Base-by-base conservation (phyloP, 345 rosid genomes). In the Combretum micranthum region DNA sequence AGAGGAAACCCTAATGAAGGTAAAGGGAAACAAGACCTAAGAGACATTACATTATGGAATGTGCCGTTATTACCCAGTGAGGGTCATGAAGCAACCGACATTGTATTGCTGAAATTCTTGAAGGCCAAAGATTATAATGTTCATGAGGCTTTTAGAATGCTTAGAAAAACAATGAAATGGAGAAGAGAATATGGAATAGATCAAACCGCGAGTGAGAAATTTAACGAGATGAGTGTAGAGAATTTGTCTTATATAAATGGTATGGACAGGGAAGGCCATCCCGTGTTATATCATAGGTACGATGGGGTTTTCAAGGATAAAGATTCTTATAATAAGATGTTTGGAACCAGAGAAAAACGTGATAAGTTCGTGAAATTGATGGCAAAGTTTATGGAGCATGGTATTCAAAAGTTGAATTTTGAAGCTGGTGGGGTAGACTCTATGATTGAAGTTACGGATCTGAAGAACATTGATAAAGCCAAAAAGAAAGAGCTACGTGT, bases 51-150 rank as follows among this genome's bases (percentile, higher is more conserved):
- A 19, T 60, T 82, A 2, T 80, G 88, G 92, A 84, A 84, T 0
- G 76, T 82, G 45, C 80, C 92, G 39, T 50, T 82, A 37, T 56
- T 82, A 65, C 88, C 86, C n/a, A 78, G 83, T 25, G 66, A 61
- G 54, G 70, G 76, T 58, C 88, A 80, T 26, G 69, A 61, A 58
- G 75, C 83, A 15, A 78, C 84, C 3, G 76, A 82, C 15, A 37
- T 25, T 22, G 72, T 85, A 45, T 72, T 85, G 2, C 18, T 58
- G 55, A 85, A 82, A 61, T 80, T 82, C 79, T 67, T 80, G 55
- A 72, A 69, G 58, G 82, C 83, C 0, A 69, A 62, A 12, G 67
- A 65, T 39, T 82, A 53, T 47, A 78, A 73, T 56, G 84, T 69
- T 0, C 56, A 60, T 0, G 81, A 80, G 18, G 86, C 92, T 13